A percentile compares a stretch with the other conserved stretches of the same genome.
These are phyloP conservation scores for Lithohypha guttulata DNA, from an alignment of 2,329 filamentous ascomycete genomes.

Conservation along the genomic window DNA sequence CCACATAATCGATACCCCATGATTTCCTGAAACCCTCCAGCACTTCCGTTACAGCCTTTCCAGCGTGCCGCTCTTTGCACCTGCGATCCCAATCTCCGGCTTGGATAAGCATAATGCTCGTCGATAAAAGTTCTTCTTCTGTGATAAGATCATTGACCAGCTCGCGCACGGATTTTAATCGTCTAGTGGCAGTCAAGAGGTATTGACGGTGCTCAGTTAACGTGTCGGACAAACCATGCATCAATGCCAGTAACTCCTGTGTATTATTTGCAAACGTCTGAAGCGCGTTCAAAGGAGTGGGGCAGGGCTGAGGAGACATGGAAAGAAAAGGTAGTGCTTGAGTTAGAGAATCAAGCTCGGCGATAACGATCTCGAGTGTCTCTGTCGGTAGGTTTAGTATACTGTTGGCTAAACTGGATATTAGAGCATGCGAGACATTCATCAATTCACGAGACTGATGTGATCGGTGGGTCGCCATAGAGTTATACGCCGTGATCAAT, in stretches of 20 bases:
- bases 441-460: constrained; percentile 51
- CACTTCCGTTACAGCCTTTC: constrained; percentile 73
- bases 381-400: constrained; percentile 39
- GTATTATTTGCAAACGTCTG: constrained; percentile 60
- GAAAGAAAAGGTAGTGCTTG: constrained; percentile 41
- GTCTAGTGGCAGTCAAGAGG: constrained; percentile 66
- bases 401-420: constrained; percentile 38
- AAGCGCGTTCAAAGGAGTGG: constrained; percentile 52
- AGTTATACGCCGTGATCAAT: constrained; percentile 48
- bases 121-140: constrained; percentile 72
- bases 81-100: constrained; percentile 73
- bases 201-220: constrained; percentile 90
- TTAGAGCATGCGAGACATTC: constrained; percentile 46
- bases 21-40: constrained; percentile 70
- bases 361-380: constrained; percentile 46
- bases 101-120: constrained; percentile 71
- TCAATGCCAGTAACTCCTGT: constrained; percentile 61
- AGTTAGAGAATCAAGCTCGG: constrained; percentile 43
- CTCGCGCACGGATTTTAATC: constrained; percentile 71
- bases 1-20: constrained; percentile 16
- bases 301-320: constrained; percentile 18
- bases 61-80: constrained; percentile 67
- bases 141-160: constrained; percentile 73
- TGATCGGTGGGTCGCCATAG: constrained; percentile 48
- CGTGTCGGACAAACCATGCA: constrained; percentile 80